Evolutionary conservation across 2,329 filamentous ascomycete genomes (phyloP), one percentile per base, ranked within the genome.

Genomic region (Verticillium tricorpus): DNA sequence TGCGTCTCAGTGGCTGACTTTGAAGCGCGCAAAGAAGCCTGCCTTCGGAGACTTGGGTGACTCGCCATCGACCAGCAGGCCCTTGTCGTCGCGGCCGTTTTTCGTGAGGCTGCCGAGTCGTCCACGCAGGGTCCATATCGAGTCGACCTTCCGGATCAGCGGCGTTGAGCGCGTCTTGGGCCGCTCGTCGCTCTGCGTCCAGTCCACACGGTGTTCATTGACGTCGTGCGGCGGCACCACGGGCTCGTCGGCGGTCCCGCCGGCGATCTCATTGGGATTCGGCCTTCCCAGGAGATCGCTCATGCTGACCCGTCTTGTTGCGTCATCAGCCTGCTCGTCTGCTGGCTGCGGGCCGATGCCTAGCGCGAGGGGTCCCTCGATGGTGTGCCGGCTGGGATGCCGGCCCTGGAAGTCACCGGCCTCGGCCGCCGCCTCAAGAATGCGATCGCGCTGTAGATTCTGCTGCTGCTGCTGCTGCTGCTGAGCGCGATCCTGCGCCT

Each of bases 161-260:
- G 74, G 70, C 45, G 45, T 52, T 5, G 68, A 56, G 60, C 64
- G 60, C 37, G 66, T 34, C 40, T 58, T 57, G 45, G 61, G 56
- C 54, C 66, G 64, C 70, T 86, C 82, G 64, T 86, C 84, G 67
- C 78, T 81, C 69, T 87, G 84, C 34, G 82, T 82, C 85, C 85
- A 88, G 70, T 87, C 84, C 61, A 82, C 80, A 35, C 79, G 75
- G 66, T 78, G 76, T 60, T 78, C 73, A 34, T 76, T 64, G 15
- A 68, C 59, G 3, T 68, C 55, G 63, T 63, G 64, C 5, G 62
- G 63, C 28, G 65, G 62, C 62, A 70, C 63, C 8, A 72, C 69
- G 15, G 68, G 60, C 25, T 71, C 72, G 32, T 56, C 32, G 22
- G 34, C 57, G 57, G 60, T 55, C 5, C 61, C 61, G 7, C 34